These are phyloP conservation scores for Nymphaea colorata DNA, from an alignment of 164 flowering plant species.

Conservation along the genomic window DNA sequence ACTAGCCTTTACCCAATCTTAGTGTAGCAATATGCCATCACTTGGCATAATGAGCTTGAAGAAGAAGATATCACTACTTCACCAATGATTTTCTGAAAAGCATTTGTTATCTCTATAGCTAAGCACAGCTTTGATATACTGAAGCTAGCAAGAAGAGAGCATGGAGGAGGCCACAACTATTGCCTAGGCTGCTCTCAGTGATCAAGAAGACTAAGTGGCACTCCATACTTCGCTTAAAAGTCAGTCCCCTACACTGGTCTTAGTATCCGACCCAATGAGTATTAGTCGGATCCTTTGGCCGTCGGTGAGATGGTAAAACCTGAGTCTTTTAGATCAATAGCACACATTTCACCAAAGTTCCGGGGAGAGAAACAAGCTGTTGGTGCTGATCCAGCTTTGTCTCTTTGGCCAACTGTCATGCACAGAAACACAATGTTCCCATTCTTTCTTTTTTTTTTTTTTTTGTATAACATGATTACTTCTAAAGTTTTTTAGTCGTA, in stretches of 20 bases:
- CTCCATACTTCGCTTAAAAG: slow-evolving; percentile 27
- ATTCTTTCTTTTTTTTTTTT: too few relatives aligned
- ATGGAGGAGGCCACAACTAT: slow-evolving; percentile 13
- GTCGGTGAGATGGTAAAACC: too few relatives aligned
- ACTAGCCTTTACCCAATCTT: slow-evolving; percentile 43
- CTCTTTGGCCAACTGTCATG: too few relatives aligned
- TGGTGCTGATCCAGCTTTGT: too few relatives aligned
- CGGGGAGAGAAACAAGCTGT: too few relatives aligned
- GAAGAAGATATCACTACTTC: slow-evolving; percentile 56
- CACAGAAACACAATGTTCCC: too few relatives aligned
- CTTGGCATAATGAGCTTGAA: slow-evolving; percentile 58
- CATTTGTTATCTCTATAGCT: slow-evolving; percentile 63
- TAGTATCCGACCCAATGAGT: slow-evolving; percentile 14
- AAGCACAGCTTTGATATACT: slow-evolving; percentile 81
- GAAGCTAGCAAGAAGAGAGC: slow-evolving; percentile 54
- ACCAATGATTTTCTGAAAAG: slow-evolving; percentile 80
- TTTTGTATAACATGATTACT: too few relatives aligned
- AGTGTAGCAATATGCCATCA: slow-evolving; percentile 46
- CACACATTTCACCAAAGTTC: too few relatives aligned
- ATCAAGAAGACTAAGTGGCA: slow-evolving; percentile 43
- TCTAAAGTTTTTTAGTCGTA: too few relatives aligned
- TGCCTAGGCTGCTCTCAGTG: slow-evolving; percentile 35
- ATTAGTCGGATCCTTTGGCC: slow-evolving; percentile 26
- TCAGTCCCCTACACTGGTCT: slow-evolving; percentile 37
- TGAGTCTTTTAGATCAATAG: too few relatives aligned